Percentiles rank a stretch among this genome's conserved stretches.
These are phyloP conservation scores for Nakazawaea peltata DNA, from an alignment of 805 yeast genomes.

Conservation along the genomic window DNA sequence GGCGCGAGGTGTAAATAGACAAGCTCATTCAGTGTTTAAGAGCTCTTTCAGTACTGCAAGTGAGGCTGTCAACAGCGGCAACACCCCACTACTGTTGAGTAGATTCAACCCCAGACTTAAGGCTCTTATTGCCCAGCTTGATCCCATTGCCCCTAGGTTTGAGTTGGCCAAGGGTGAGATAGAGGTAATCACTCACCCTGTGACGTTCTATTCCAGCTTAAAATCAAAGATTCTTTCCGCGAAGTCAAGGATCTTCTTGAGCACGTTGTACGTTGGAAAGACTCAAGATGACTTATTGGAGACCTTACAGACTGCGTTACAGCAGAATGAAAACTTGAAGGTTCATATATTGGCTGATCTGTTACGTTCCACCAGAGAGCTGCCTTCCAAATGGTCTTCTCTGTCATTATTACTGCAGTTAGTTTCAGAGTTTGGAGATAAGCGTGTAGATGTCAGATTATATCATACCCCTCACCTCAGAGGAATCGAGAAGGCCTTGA, in stretches of 20 bases:
- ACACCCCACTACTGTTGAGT: no score
- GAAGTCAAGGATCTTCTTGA: conserved; percentile 60
- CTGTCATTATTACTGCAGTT: conserved; percentile 68
- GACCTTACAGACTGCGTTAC: conserved; percentile 53
- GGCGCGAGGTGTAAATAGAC: neutral
- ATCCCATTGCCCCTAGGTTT: conserved; percentile 62
- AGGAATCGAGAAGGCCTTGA: conserved; percentile 53
- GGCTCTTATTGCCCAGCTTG: conserved; percentile 43
- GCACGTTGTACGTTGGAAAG: conserved; percentile 83
- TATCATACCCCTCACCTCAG: conserved; percentile 84
- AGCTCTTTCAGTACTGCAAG: neutral
- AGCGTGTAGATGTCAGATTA: conserved; percentile 70
- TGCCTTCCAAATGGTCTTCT: conserved; percentile 69
- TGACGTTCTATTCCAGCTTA: conserved; percentile 59
- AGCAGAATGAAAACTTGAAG: conserved; percentile 48
- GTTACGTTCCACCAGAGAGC: conserved; percentile 87
- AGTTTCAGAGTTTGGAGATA: conserved; percentile 52
- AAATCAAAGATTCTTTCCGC: conserved; percentile 58
- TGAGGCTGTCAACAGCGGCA: neutral
- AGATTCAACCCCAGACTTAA: conserved; percentile 37
- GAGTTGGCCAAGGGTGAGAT: conserved; percentile 48
- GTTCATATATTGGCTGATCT: conserved; percentile 80
- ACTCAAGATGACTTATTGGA: conserved; percentile 68
- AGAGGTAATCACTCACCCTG: conserved; percentile 57
- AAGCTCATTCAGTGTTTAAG: neutral